Evolutionary conservation across 805 yeast species (phyloP).

Genomic region (Torulaspora delbrueckii): DNA sequence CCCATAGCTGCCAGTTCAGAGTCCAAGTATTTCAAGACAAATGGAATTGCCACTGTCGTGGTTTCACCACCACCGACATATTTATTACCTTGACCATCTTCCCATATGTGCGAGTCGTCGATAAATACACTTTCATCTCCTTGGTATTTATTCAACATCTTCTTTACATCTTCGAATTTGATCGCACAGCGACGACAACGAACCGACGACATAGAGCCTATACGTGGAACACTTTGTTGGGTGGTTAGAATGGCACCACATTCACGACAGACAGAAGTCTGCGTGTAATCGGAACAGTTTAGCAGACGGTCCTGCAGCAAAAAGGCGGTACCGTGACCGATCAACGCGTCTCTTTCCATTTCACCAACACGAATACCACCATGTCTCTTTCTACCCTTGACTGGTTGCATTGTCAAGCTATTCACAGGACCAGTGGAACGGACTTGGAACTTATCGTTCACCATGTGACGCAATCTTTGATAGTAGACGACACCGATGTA

Average conservation of each 20-base stretch:
- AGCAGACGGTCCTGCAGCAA: conserved; percentile 88
- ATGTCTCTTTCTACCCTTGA: conserved; percentile 95
- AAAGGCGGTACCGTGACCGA: conserved; percentile 97
- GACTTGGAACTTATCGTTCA: conserved; percentile 98
- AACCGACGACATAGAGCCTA: conserved; percentile 71
- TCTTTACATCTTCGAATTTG: conserved; percentile 54
- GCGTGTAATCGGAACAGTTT: conserved; percentile 94
- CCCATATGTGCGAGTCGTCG: conserved; percentile 82
- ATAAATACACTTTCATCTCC: conserved; percentile 40
- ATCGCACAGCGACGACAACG: conserved; percentile 91
- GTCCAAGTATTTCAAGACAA: conserved; percentile 90
- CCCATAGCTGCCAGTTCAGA: conserved; percentile 98
- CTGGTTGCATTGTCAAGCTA: conserved; percentile 97
- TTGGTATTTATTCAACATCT: conserved; percentile 35
- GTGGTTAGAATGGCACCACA: conserved; percentile 93
- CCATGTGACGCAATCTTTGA: conserved; percentile 99
- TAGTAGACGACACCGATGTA: conserved; percentile 96
- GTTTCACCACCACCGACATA: conserved; percentile 90
- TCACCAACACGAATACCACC: conserved; percentile 99
- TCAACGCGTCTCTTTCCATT: conserved; percentile 98
- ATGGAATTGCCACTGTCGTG: conserved; percentile 95
- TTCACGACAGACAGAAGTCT: conserved; percentile 79
- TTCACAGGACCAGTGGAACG: conserved; percentile 98
- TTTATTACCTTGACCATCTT: conserved; percentile 91
- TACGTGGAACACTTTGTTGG: conserved; percentile 84